A percentile compares a stretch with the other conserved stretches of the same genome.
phyloP scores from a whole-genome alignment of 805 yeast species.

The Suhomyces emberorum region DNA sequence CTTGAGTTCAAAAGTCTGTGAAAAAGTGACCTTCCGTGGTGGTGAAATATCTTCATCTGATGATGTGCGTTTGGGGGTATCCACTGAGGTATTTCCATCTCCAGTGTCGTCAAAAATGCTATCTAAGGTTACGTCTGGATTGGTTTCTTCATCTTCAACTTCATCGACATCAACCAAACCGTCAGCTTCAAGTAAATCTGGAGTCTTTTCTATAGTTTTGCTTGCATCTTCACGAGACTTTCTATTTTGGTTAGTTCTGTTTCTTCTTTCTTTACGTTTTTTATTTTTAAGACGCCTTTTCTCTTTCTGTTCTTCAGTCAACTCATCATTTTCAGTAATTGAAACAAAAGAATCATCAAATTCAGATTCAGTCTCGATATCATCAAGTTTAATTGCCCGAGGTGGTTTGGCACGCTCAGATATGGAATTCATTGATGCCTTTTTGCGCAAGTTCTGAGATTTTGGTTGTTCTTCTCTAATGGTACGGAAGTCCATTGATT shows the following conservation, averaged over 20 bases:
- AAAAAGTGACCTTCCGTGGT: slow-evolving; percentile 2
- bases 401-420: not conserved
- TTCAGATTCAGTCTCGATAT: slow-evolving; percentile 10
- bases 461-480: slow-evolving; percentile 2
- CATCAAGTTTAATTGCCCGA: slow-evolving; percentile 2
- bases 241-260: slow-evolving; percentile 7
- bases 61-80: slow-evolving; percentile 1
- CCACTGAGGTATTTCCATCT: not conserved
- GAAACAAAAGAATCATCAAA: slow-evolving; percentile 11
- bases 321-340: slow-evolving; percentile 7
- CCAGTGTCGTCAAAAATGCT: slow-evolving; percentile 10
- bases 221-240: not conserved
- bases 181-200: not conserved
- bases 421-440: slow-evolving; percentile 4
- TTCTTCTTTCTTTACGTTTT: slow-evolving; percentile 17
- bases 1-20: slow-evolving; percentile 1
- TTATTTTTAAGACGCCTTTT: slow-evolving; percentile 14
- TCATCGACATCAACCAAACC: not conserved
- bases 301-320: slow-evolving; percentile 12
- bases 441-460: slow-evolving; percentile 6
- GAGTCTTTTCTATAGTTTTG: not conserved
- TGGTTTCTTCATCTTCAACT: slow-evolving; percentile 2
- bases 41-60: slow-evolving; percentile 2
- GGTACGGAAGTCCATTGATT: slow-evolving; percentile 10
- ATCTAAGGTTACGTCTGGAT: slow-evolving; percentile 9